phyloP scores from a whole-genome alignment of 2,329 filamentous ascomycete genomes.

The Colletotrichum magnum region DNA sequence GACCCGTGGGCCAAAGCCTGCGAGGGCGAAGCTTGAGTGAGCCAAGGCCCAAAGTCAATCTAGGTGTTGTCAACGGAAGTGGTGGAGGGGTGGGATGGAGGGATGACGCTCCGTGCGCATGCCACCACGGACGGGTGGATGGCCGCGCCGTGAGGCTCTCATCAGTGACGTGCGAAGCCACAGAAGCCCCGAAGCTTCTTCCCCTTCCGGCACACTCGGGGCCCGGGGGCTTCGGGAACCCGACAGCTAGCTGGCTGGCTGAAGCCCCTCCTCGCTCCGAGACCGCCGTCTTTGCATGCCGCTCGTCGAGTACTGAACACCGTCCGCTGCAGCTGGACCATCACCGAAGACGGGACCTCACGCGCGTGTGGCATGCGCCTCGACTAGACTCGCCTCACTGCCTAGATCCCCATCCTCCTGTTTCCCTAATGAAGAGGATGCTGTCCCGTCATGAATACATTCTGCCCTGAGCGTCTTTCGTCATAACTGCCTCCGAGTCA shows the following conservation, averaged over 20 bases:
- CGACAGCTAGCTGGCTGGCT: background rate
- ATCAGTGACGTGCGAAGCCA: background rate
- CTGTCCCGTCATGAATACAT: slow-evolving; percentile 16
- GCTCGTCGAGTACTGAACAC: too few relatives aligned
- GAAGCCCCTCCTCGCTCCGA: slow-evolving; percentile 5
- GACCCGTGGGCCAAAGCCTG: slow-evolving; percentile 25
- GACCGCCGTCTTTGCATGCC: background rate
- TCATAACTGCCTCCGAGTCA: slow-evolving; percentile 25
- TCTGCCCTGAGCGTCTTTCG: slow-evolving; percentile 33
- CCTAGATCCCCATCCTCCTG: slow-evolving; percentile 3
- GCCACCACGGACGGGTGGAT: background rate
- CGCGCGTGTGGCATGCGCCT: too few relatives aligned
- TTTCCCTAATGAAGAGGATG: background rate
- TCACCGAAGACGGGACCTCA: too few relatives aligned
- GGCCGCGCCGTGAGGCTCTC: slow-evolving; percentile 19
- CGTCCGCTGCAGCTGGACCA: too few relatives aligned
- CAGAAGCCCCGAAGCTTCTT: background rate
- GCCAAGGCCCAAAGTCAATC: slow-evolving; percentile 35
- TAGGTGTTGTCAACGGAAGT: slow-evolving; percentile 16
- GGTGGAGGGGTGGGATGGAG: slow-evolving; percentile 2
- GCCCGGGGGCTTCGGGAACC: slow-evolving; percentile 6
- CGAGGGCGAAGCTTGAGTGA: slow-evolving; percentile 35
- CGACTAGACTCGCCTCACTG: too few relatives aligned
- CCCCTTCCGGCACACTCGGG: background rate
- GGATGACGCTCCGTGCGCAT: slow-evolving; percentile 15